These are phyloP conservation scores for Pyronema omphalodes DNA, from an alignment of 495 filamentous ascomycete species.

Conservation along the genomic window DNA sequence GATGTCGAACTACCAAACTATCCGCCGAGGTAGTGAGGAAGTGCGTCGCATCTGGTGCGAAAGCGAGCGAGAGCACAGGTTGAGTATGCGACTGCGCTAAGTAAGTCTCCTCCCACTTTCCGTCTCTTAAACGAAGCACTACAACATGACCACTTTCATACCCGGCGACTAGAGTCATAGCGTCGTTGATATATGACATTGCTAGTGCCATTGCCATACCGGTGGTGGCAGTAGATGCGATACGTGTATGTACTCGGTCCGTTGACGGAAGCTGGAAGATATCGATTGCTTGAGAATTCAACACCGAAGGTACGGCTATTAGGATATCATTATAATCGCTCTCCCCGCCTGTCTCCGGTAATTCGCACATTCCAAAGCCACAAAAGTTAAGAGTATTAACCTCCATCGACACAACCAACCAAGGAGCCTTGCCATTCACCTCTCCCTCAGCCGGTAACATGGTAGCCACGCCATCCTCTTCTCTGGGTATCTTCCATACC, in stretches of 20 bases:
- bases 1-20: constrained; percentile 41
- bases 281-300: constrained; percentile 61
- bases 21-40: constrained; percentile 80
- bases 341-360: constrained; percentile 5
- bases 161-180: constrained; percentile 43
- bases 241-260: constrained; percentile 40
- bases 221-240: constrained; percentile 8
- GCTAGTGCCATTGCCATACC: constrained; percentile 81
- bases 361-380: constrained; percentile 45
- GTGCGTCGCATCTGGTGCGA: constrained; percentile 36
- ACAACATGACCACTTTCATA: constrained; percentile 72
- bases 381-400: constrained; percentile 96
- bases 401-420: constrained; percentile 63
- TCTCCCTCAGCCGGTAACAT: constrained; percentile 6
- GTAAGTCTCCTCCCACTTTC: constrained; percentile 47
- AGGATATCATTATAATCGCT: constrained; percentile 26
- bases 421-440: constrained; percentile 33
- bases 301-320: constrained; percentile 57
- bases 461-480: background rate
- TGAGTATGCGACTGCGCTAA: constrained; percentile 52
- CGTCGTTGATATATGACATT: constrained; percentile 28
- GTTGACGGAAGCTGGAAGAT: constrained; percentile 71
- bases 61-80: constrained; percentile 64
- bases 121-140: constrained; percentile 26
- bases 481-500: background rate